phyloP scores from a whole-genome alignment of 371 early-diverging fungal genomes.

The Dinochytrium kinnereticum region DNA sequence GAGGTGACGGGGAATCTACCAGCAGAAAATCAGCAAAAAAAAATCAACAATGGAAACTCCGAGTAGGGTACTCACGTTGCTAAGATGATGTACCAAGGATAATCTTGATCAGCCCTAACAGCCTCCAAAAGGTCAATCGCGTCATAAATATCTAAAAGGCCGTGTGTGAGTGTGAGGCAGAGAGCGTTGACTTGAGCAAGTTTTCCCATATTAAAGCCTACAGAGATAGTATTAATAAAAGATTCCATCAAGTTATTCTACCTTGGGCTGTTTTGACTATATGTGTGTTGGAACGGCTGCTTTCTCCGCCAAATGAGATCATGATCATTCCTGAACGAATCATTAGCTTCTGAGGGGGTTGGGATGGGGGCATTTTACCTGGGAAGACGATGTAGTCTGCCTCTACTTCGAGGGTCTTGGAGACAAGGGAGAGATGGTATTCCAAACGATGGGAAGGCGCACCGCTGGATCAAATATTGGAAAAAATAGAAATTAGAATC shows the following conservation, averaged over 20 bases:
- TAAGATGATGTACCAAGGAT: constrained; percentile 55
- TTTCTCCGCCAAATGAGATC: constrained; percentile 44
- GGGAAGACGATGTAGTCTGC: constrained; percentile 60
- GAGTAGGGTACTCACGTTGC: constrained; percentile 37
- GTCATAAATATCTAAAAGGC: constrained; percentile 54
- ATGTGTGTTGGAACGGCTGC: constrained; percentile 36
- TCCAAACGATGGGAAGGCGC: constrained; percentile 81
- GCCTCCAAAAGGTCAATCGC: constrained; percentile 64
- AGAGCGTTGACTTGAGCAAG: constrained; percentile 50
- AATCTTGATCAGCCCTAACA: constrained; percentile 59
- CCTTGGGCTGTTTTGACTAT: constrained; percentile 41
- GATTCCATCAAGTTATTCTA: too few relatives aligned
- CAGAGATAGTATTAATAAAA: background rate
- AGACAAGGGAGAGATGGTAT: constrained; percentile 64
- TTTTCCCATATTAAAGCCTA: constrained; percentile 49
- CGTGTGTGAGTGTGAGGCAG: constrained; percentile 41
- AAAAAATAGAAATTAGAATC: constrained; percentile 29
- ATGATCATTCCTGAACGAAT: constrained; percentile 24
- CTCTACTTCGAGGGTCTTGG: constrained; percentile 63
- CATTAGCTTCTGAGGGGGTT: background rate
- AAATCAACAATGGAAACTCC: background rate
- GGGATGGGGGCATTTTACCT: background rate
- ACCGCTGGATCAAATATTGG: constrained; percentile 60
- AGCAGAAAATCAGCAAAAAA: too few relatives aligned
- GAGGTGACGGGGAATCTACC: constrained; percentile 52